A percentile compares a stretch with the other conserved stretches of the same genome.
Conservation (phyloP, 768 basidiomycete species). For the Tricholoma sp. region DNA sequence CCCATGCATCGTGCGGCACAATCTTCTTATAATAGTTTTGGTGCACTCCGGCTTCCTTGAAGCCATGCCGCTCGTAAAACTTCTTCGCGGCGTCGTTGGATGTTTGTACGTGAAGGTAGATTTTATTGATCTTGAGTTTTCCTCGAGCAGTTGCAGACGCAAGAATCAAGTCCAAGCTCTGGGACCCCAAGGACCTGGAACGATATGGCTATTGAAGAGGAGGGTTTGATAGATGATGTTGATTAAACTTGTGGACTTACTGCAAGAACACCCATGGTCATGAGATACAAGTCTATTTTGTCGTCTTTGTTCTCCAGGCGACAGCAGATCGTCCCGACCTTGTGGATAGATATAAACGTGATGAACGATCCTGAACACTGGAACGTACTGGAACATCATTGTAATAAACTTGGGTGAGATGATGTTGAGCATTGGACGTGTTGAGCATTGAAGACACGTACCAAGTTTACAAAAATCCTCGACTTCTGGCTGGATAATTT, state of each 20-base stretch:
- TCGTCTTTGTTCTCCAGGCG: constrained; percentile 68
- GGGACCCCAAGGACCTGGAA: constrained; percentile 68
- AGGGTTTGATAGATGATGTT: neutral
- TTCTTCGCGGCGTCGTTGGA: constrained; percentile 71
- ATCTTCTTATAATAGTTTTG: constrained; percentile 90
- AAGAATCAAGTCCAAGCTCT: constrained; percentile 64
- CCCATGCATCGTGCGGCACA: constrained; percentile 78
- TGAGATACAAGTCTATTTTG: constrained; percentile 64
- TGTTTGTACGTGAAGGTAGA: constrained; percentile 87
- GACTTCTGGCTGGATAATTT: constrained; percentile 68
- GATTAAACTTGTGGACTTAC: constrained; percentile 38
- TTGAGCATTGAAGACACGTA: constrained; percentile 28
- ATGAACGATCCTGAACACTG: neutral
- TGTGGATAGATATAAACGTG: constrained; percentile 4
- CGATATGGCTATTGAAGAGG: constrained; percentile 67
- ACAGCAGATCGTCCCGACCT: constrained; percentile 84
- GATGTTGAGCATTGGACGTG: neutral
- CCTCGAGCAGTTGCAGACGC: constrained; percentile 52
- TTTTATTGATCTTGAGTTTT: constrained; percentile 59
- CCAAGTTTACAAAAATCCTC: constrained; percentile 88
- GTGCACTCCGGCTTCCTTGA: constrained; percentile 59
- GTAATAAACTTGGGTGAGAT: constrained; percentile 63
- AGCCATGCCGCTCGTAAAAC: constrained; percentile 85
- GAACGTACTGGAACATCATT: constrained; percentile 74
- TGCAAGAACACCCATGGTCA: constrained; percentile 90